Conservation (phyloP, 345 rosid species). For the Euphorbia tirucalli region DNA sequence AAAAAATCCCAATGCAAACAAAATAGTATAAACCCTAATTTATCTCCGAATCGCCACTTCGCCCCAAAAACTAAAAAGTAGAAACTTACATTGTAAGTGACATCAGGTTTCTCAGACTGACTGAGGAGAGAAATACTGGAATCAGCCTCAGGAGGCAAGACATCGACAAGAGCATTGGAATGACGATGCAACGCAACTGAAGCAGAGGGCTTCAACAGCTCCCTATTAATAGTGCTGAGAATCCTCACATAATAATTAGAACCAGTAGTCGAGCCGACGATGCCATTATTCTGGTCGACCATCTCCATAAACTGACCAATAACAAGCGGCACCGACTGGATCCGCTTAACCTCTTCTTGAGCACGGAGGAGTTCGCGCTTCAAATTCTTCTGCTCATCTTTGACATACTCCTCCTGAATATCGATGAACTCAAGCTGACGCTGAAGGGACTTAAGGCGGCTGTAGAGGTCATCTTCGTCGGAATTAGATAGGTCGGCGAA, state of each 20-base stretch:
- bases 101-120: conserved; percentile 99
- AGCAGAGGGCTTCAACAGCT: conserved; percentile 91
- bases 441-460: conserved; percentile 69
- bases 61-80: not conserved
- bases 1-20: not conserved
- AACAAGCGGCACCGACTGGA: conserved; percentile 93
- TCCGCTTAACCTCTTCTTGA: conserved; percentile 96
- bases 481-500: conserved; percentile 19
- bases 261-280: conserved; percentile 98
- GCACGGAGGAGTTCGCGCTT: conserved; percentile 88
- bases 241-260: conserved; percentile 94
- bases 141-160: conserved; percentile 97
- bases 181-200: conserved; percentile 98
- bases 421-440: conserved; percentile 89
- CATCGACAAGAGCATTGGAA: conserved; percentile 94
- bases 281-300: conserved; percentile 98
- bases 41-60: not conserved
- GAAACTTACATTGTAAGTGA: conserved; percentile 66
- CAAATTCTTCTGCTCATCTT: conserved; percentile 94
- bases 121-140: conserved; percentile 93
- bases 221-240: conserved; percentile 89
- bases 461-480: conserved; percentile 88
- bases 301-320: conserved; percentile 99
- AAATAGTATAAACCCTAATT: conserved; percentile 15
- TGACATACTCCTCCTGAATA: conserved; percentile 92